Conservation (phyloP, 2,329 filamentous ascomycete genomes). For the Penicillium crustosum region DNA sequence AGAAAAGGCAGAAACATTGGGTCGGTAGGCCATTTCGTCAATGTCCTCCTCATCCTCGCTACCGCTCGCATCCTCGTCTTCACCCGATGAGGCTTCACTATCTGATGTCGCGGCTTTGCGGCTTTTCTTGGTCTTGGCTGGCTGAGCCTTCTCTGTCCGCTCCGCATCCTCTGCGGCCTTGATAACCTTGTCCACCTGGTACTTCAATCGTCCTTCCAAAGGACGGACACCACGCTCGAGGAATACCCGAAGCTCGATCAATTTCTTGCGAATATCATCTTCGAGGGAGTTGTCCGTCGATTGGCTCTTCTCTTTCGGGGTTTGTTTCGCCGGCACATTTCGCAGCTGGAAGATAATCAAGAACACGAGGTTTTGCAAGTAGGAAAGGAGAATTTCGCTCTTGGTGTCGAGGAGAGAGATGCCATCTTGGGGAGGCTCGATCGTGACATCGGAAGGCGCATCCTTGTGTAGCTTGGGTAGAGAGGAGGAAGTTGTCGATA, state of each 20-base stretch:
- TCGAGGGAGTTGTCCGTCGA: conserved; percentile 48
- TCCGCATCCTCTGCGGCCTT: conserved; percentile 68
- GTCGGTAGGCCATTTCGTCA: conserved; percentile 63
- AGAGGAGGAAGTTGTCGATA: conserved; percentile 36
- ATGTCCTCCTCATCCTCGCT: conserved; percentile 48
- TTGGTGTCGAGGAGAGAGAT: conserved; percentile 95
- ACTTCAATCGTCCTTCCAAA: conserved; percentile 84
- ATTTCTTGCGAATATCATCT: conserved; percentile 73
- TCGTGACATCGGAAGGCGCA: conserved; percentile 60
- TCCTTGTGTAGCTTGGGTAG: conserved; percentile 35
- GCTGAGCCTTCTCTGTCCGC: conserved; percentile 28
- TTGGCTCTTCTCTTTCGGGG: conserved; percentile 33
- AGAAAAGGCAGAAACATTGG: conserved; percentile 54
- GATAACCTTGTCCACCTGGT: conserved; percentile 93
- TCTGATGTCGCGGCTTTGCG: conserved; percentile 32
- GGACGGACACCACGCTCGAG: conserved; percentile 90
- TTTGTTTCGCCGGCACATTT: conserved; percentile 43
- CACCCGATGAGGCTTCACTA: conserved; percentile 30
- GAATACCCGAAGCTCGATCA: conserved; percentile 89
- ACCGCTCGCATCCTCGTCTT: conserved; percentile 28
- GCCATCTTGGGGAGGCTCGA: conserved; percentile 76
- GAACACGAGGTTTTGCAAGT: conserved; percentile 91
- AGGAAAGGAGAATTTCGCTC: conserved; percentile 94
- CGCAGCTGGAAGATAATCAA: conserved; percentile 79
- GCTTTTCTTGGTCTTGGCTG: conserved; percentile 32